Evolutionary conservation across 768 basidiomycete species (phyloP).

Genomic region (Omphalotus guepiniiformis): DNA sequence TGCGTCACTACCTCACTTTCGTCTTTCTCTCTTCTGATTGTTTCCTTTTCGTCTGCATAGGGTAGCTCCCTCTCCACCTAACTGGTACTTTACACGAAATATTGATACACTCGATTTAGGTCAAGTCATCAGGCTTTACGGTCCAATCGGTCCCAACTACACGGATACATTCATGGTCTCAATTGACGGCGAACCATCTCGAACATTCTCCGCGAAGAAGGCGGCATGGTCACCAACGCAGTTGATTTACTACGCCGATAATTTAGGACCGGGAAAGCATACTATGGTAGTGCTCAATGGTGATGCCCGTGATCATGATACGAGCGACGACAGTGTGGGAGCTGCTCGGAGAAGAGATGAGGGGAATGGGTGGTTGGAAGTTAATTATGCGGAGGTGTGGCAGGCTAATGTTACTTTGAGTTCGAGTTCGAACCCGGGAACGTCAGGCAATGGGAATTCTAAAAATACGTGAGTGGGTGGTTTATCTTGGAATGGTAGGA

Average conservation of each 20-base stretch:
- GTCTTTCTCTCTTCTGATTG: neutral
- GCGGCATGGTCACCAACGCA: slow-evolving; percentile 10
- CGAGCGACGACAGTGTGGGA: neutral
- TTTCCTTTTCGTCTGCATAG: too few species aligned
- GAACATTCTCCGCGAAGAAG: slow-evolving; percentile 16
- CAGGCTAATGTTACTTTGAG: too few species aligned
- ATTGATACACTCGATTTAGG: neutral
- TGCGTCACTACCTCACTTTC: neutral
- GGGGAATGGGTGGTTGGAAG: too few species aligned
- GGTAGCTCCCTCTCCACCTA: neutral
- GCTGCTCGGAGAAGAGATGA: too few species aligned
- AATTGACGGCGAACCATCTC: slow-evolving; percentile 18
- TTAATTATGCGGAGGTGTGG: too few species aligned
- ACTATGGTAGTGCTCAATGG: slow-evolving; percentile 29
- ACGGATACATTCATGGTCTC: slow-evolving; percentile 16
- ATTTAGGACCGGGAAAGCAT: slow-evolving; percentile 23
- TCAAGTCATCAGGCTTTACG: slow-evolving; percentile 20
- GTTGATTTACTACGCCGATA: slow-evolving; percentile 20
- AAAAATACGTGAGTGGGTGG: neutral
- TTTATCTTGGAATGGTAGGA: neutral
- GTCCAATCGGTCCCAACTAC: slow-evolving; percentile 27
- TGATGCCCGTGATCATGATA: neutral
- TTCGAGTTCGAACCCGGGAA: too few species aligned
- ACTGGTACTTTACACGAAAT: neutral
- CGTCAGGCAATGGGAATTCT: neutral